Base-by-base conservation (phyloP, 2,329 filamentous ascomycete species). In the Phaeosphaeria sp. region DNA sequence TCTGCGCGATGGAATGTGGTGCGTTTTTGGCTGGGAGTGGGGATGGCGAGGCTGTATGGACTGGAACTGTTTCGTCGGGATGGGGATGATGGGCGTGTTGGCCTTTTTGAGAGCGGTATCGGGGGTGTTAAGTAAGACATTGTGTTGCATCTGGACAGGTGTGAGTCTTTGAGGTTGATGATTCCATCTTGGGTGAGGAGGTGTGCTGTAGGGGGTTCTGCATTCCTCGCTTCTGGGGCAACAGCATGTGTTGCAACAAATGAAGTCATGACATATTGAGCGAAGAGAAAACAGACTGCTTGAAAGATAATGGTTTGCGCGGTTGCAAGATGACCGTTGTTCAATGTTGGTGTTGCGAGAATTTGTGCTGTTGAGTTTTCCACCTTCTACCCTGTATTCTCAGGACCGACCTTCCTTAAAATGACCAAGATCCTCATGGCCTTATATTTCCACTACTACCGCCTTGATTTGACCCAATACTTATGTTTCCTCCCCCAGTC, bases 11-110 rank as follows among this genome's bases (percentile, higher is more conserved):
- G 22, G 24, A 47, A 50, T 45, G 25, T 30, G 20, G 30, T 45
- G 17, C 46, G 56, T 20, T 20, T 42, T 22, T 43, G 30, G 48
- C 8, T 49, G 27, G 55, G 57, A 44, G 51, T 49, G 7, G 62
- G 62, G 6, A 62, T 62, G 2, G 64, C 64, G 30, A 63, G 64
- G 30, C 55, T 65, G 53, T 56, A 67, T 11, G 62, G 62, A 33
- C 30, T 63, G 1, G 62, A 67, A 30, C 60, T 48, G 51, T 65
- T 63, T 25, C 64, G 53, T 5, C 21, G 45, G 2, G 51, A 15
- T 3, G 51, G 42, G 20, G 27, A 21, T 33, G 25, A 9, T 22
- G 2, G 36, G 25, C 46, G 20, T 13, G 9, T 9, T 7, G 17
- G 27, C 5, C 20, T 47, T 6, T 36, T 13, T 39, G 27, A 33